Percentiles rank a stretch among this genome's conserved stretches.
These are phyloP conservation scores for Catenaria anguillulae DNA, from an alignment of 371 early-diverging fungal species.

Conservation along the genomic window DNA sequence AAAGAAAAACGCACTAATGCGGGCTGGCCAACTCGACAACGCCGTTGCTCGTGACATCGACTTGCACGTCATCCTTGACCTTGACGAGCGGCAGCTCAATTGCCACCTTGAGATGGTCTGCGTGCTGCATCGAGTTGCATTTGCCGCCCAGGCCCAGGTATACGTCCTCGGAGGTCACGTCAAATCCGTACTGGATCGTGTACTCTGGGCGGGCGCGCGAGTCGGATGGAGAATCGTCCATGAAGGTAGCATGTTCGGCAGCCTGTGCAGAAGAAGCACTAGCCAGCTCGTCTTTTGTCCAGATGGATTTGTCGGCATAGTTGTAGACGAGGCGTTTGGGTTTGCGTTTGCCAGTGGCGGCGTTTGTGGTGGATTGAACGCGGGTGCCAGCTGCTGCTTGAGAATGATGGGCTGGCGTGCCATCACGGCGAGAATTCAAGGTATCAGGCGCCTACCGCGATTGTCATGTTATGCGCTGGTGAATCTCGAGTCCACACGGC, in stretches of 20 bases:
- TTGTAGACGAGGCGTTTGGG: too few species aligned
- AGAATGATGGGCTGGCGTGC: too few species aligned
- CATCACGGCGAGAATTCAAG: too few species aligned
- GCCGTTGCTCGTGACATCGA: not conserved
- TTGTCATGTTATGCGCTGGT: too few species aligned
- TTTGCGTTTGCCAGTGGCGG: too few species aligned
- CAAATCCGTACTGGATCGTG: not conserved
- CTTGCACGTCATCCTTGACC: not conserved
- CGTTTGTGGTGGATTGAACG: too few species aligned
- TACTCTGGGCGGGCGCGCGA: not conserved
- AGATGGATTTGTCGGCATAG: not conserved
- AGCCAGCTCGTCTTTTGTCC: not conserved
- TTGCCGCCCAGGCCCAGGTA: not conserved
- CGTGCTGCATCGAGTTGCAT: not conserved
- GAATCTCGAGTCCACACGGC: too few species aligned
- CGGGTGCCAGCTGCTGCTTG: too few species aligned
- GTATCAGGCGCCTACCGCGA: too few species aligned
- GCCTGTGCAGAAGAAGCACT: too few species aligned
- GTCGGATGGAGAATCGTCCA: too few species aligned
- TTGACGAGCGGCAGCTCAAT: not conserved
- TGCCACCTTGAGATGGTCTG: not conserved
- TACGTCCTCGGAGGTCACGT: constrained; percentile 1
- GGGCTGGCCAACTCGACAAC: not conserved
- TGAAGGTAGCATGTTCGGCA: too few species aligned
- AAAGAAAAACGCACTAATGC: not conserved